Conservation (phyloP, 1,284 basidiomycete species). For the Ustilago bromivora region DNA sequence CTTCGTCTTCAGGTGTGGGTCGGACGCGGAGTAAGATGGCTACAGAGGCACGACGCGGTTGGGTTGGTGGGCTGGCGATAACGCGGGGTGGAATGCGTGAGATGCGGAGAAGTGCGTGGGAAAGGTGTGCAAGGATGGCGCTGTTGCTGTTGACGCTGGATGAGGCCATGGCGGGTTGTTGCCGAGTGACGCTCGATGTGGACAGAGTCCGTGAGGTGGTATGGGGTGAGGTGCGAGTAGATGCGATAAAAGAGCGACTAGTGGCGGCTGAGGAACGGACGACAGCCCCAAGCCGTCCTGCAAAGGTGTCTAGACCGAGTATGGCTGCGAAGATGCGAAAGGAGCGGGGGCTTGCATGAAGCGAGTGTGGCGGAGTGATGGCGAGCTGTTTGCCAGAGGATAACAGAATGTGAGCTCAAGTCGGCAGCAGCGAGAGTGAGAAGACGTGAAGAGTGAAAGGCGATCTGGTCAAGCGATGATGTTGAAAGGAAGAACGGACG, state of each 20-base stretch:
- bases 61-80: conserved; percentile 66
- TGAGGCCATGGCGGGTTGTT: conserved; percentile 32
- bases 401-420: neutral
- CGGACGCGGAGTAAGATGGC: conserved; percentile 67
- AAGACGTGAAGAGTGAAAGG: neutral
- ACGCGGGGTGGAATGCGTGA: conserved; percentile 60
- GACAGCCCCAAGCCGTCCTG: conserved; percentile 39
- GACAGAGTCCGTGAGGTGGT: neutral
- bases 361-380: neutral
- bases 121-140: conserved; percentile 56
- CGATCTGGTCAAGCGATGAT: neutral
- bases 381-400: neutral
- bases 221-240: neutral
- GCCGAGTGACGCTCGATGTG: neutral
- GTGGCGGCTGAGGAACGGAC: conserved; percentile 18
- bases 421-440: neutral
- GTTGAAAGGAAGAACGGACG: conserved; percentile 4
- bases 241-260: conserved; percentile 12
- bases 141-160: conserved; percentile 35
- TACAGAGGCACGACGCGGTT: conserved; percentile 67
- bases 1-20: conserved; percentile 62
- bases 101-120: conserved; percentile 65
- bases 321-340: conserved; percentile 27
- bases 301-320: conserved; percentile 19
- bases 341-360: neutral